Evolutionary conservation across 139 green algal species (phyloP).

Genomic region (Micractinium sp.): DNA sequence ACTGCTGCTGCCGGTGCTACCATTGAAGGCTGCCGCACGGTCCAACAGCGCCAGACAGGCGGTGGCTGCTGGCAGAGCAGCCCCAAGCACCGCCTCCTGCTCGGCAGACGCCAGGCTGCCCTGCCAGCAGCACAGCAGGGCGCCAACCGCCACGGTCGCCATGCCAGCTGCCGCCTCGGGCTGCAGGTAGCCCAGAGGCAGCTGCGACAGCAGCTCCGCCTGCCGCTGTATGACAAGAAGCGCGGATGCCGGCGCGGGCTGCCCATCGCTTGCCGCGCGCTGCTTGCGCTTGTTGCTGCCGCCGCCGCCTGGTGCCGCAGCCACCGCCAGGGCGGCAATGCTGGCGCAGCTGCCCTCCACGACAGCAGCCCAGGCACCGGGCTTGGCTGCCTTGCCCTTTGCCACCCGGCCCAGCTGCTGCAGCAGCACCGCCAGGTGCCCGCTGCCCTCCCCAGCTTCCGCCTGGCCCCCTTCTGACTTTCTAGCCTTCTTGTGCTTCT

Average conservation of each 20-base stretch:
- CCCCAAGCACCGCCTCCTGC: not conserved
- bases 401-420: slow-evolving; percentile 6
- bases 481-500: slow-evolving; percentile 1
- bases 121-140: slow-evolving; percentile 16
- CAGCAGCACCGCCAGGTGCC: not conserved
- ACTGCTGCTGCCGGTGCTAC: not conserved
- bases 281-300: slow-evolving; percentile 2
- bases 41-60: slow-evolving; percentile 9
- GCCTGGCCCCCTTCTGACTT: not conserved
- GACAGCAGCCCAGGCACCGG: not conserved
- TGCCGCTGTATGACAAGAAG: not conserved
- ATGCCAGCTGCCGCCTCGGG: not conserved
- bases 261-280: not conserved
- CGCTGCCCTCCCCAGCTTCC: not conserved
- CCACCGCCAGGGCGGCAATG: not conserved
- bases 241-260: not conserved
- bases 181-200: not conserved
- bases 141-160: not conserved
- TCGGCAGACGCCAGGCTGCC: not conserved
- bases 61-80: not conserved
- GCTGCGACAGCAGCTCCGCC: slow-evolving; percentile 8
- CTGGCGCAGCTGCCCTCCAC: not conserved
- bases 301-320: not conserved
- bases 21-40: not conserved
- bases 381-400: slow-evolving; percentile 12